A percentile compares a stretch with the other conserved stretches of the same genome.
These are phyloP conservation scores for Ascodesmis nigricans DNA, from an alignment of 495 filamentous ascomycete species.

Conservation along the genomic window DNA sequence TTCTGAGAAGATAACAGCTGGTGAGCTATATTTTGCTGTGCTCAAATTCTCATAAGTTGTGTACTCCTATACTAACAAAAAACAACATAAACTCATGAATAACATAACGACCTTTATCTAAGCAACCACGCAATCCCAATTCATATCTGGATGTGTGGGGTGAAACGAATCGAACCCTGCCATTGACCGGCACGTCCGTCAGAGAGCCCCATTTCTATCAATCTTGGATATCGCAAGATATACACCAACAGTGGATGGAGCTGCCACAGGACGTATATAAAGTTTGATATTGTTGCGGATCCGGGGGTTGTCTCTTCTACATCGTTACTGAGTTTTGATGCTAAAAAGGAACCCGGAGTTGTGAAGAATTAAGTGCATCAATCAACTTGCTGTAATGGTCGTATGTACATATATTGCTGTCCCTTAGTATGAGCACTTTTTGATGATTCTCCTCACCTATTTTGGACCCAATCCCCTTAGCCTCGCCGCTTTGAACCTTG, in stretches of 20 bases:
- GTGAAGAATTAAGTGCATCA: not conserved
- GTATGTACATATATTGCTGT: too few species aligned
- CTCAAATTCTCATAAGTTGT: too few species aligned
- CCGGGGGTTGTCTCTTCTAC: not conserved
- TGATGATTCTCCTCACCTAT: not conserved
- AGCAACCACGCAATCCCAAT: too few species aligned
- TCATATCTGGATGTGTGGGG: conserved; percentile 4
- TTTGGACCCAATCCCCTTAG: conserved; percentile 23
- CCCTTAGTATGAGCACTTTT: not conserved
- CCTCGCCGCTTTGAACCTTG: conserved; percentile 73
- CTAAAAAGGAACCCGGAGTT: not conserved
- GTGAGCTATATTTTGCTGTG: too few species aligned
- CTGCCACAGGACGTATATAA: not conserved
- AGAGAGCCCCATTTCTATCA: conserved; percentile 2
- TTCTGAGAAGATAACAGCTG: too few species aligned
- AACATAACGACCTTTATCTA: too few species aligned
- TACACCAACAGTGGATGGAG: not conserved
- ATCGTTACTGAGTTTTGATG: not conserved
- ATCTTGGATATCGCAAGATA: conserved; percentile 3
- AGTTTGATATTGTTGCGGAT: not conserved
- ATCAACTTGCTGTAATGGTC: not conserved
- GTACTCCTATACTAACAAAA: too few species aligned
- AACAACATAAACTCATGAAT: too few species aligned
- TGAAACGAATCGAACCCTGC: conserved; percentile 7
- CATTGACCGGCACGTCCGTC: conserved; percentile 1